Evolutionary conservation across 2,329 filamentous ascomycete species (phyloP), one percentile per base, ranked within the genome.

Genomic region (Capronia coronata): DNA sequence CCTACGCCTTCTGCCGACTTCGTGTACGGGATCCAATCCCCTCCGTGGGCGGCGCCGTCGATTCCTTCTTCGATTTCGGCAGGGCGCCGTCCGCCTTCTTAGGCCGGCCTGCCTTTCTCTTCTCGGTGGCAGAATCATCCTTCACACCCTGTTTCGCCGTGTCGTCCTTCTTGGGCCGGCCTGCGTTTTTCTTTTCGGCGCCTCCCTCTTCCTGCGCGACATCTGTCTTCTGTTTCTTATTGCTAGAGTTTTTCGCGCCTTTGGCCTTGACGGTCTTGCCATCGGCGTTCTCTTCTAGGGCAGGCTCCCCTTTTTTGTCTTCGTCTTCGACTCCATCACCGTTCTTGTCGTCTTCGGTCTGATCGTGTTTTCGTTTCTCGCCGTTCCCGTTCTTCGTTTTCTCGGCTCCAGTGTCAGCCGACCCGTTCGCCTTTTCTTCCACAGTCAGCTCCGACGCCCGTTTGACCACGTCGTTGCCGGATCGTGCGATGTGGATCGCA

Each of bases 391-490:
- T 52, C 34, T 59, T 61, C 42, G 62, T 65, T 8, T 37, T 9
- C 13, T 16, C 34, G 19, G 34, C 4, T 7, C 34, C 34, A 18
- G 34, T 18, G 14, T 8, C 18, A 7, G 34, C 34, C 4, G 35
- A 34, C 7, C 59, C 57, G 9, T 58, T 47, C 27, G 60, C 66
- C 52, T 71, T 71, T 58, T 75, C 62, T 49, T 81, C 77, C 27
- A 83, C 69, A 2, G 75, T 72, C 22, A 83, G 67, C 65, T 84
- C 80, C 37, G 72, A 76, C 10, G 79, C 77, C 54, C 72, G 73
- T 68, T 84, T 83, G 45, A 82, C 79, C 16, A 83, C 79, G 63
- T 84, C 80, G 59, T 83, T 82, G 41, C 80, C 80, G 11, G 72
- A 69, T 39, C 79, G 72, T 59, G 72, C 71, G 59, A 84, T 67